A percentile compares a stretch with the other conserved stretches of the same genome.
Evolutionary conservation across 78 protist genomes (phyloP).

Genomic region (Dictyostelium capitatum): DNA sequence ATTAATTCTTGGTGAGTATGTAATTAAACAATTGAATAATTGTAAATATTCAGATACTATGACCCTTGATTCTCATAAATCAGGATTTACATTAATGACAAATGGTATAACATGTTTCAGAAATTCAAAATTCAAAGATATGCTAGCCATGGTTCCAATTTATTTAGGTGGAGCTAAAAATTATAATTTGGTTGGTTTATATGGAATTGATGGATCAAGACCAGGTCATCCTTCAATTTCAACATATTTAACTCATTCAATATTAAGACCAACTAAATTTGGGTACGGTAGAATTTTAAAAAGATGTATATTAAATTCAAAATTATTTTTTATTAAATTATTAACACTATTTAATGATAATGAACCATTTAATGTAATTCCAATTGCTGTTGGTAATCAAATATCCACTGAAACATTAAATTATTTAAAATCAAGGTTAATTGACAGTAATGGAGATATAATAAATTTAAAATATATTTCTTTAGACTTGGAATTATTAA

Average conservation of each 20-base stretch:
- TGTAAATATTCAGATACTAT: not conserved
- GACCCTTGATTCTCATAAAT: not conserved
- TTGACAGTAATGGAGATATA: not conserved
- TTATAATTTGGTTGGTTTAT: not conserved
- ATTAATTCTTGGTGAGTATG: not conserved
- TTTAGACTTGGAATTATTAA: not conserved
- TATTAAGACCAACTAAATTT: not conserved
- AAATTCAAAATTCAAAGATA: not conserved
- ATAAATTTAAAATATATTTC: not conserved
- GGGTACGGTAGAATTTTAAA: conserved; percentile 9
- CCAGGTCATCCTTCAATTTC: not conserved
- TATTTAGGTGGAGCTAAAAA: not conserved
- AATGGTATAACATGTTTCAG: conserved; percentile 5
- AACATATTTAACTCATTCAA: not conserved
- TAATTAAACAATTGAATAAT: not conserved
- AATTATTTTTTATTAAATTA: not conserved
- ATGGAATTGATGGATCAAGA: conserved; percentile 19
- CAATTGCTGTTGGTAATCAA: not conserved
- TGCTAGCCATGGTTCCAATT: not conserved
- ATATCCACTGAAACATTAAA: not conserved
- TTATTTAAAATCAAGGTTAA: not conserved
- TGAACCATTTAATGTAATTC: not conserved
- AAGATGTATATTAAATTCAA: not conserved
- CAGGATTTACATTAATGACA: not conserved
- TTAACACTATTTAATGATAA: not conserved